Percentiles rank a stretch among this genome's conserved stretches.
These are phyloP conservation scores for Hyaloperonospora arabidopsidis DNA, from an alignment of 352 stramenopile species.

Conservation along the genomic window DNA sequence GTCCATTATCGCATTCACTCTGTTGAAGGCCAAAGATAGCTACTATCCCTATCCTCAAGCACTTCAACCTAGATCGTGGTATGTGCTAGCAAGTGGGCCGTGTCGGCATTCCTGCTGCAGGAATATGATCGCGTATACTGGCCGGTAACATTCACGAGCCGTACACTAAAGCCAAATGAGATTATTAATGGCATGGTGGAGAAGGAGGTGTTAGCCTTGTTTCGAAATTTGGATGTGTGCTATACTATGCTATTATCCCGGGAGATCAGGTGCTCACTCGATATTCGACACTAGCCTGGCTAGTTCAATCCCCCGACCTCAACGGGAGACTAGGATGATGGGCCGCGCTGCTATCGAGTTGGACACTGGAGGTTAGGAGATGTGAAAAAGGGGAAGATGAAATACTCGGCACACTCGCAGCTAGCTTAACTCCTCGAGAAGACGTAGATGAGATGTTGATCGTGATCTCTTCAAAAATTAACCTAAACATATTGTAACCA, in stretches of 20 bases:
- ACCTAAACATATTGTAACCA: background rate
- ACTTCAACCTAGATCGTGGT: background rate
- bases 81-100: conserved; percentile 5
- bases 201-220: conserved; percentile 2
- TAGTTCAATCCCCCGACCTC: too few species aligned
- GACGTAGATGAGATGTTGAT: background rate
- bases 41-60: background rate
- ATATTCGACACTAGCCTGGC: conserved; percentile 4
- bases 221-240: conserved; percentile 5
- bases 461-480: background rate
- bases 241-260: conserved; percentile 7
- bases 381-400: background rate
- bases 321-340: too few species aligned
- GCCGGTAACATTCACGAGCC: conserved; percentile 13
- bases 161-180: conserved; percentile 13
- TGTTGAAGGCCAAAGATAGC: background rate
- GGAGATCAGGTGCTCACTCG: conserved; percentile 4
- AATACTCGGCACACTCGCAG: background rate
- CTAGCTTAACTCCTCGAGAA: conserved; percentile 1
- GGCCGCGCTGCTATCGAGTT: background rate
- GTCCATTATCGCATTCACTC: background rate
- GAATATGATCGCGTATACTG: conserved; percentile 8
- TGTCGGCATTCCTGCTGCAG: conserved; percentile 8
- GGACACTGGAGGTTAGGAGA: conserved; percentile 3
- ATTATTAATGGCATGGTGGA: conserved; percentile 9